phyloP scores from a whole-genome alignment of 2,329 filamentous ascomycete species.

The Aspergillus sergii region DNA sequence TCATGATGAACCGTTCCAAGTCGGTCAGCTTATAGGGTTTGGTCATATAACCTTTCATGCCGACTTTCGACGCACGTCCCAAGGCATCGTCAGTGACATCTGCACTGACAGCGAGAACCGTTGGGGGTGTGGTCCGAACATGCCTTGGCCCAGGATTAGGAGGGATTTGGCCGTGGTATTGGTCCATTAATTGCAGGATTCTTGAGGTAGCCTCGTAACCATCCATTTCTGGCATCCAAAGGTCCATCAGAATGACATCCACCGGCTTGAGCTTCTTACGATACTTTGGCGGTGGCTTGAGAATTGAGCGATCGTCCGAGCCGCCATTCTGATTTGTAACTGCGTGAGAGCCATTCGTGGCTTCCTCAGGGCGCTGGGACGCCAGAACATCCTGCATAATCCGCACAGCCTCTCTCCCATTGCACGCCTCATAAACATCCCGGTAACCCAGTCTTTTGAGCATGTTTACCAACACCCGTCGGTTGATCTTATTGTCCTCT shows the following conservation, averaged over 20 bases:
- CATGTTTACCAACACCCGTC: slow-evolving; percentile 67
- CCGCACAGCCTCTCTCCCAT: slow-evolving; percentile 68
- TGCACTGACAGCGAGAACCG: slow-evolving; percentile 65
- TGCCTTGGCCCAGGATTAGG: slow-evolving; percentile 10
- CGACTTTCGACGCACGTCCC: slow-evolving; percentile 61
- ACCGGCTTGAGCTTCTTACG: slow-evolving; percentile 47
- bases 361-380: slow-evolving; percentile 20
- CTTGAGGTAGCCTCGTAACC: slow-evolving; percentile 68
- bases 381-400: slow-evolving; percentile 55
- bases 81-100: slow-evolving; percentile 68
- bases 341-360: slow-evolving; percentile 22
- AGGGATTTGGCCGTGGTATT: slow-evolving; percentile 31
- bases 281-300: slow-evolving; percentile 23
- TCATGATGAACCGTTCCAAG: slow-evolving; percentile 61
- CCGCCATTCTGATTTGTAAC: slow-evolving; percentile 7
- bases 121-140: slow-evolving; percentile 31
- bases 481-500: slow-evolving; percentile 74
- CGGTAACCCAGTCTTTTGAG: slow-evolving; percentile 68
- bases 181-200: slow-evolving; percentile 59
- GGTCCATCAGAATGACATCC: slow-evolving; percentile 71
- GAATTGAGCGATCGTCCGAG: slow-evolving; percentile 16
- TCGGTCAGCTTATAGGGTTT: slow-evolving; percentile 68
- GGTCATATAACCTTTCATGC: slow-evolving; percentile 70
- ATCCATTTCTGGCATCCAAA: slow-evolving; percentile 77
- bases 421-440: slow-evolving; percentile 65